Percentiles rank a stretch among this genome's conserved stretches.
Evolutionary conservation across 2,329 filamentous ascomycete species (phyloP).

Genomic region (Pyricularia grisea): DNA sequence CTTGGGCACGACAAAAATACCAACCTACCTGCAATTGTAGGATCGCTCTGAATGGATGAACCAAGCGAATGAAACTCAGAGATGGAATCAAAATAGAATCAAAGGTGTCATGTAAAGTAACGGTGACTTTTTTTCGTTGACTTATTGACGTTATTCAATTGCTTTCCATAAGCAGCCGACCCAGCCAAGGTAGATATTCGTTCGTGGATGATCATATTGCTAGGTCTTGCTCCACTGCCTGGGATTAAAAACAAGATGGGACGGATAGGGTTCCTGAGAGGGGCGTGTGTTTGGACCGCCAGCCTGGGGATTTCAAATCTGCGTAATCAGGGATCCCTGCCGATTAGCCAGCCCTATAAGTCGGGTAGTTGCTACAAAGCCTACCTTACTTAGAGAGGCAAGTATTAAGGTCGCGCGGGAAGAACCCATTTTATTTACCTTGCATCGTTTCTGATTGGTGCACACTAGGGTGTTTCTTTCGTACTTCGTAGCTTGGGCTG

Average conservation of each 20-base stretch:
- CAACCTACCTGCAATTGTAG: neutral
- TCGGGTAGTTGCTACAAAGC: neutral
- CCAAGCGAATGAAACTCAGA: neutral
- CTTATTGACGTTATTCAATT: neutral
- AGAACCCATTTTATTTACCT: neutral
- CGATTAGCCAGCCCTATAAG: neutral
- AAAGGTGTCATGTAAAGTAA: neutral
- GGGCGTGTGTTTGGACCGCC: neutral
- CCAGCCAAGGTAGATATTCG: no score
- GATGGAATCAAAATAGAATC: neutral
- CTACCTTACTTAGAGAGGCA: neutral
- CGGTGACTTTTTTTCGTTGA: neutral
- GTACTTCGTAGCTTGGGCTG: neutral
- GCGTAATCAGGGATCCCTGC: neutral
- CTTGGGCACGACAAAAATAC: neutral
- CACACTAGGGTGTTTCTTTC: neutral
- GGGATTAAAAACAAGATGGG: neutral
- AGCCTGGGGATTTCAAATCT: neutral
- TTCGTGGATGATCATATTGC: no score
- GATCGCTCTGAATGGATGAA: neutral
- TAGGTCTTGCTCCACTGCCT: neutral
- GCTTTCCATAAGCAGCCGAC: no score
- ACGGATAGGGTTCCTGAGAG: neutral
- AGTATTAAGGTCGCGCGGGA: neutral
- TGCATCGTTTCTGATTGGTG: neutral